These are phyloP conservation scores for Pseudovirgaria hyperparasitica DNA, from an alignment of 2,329 filamentous ascomycete species.

Conservation along the genomic window DNA sequence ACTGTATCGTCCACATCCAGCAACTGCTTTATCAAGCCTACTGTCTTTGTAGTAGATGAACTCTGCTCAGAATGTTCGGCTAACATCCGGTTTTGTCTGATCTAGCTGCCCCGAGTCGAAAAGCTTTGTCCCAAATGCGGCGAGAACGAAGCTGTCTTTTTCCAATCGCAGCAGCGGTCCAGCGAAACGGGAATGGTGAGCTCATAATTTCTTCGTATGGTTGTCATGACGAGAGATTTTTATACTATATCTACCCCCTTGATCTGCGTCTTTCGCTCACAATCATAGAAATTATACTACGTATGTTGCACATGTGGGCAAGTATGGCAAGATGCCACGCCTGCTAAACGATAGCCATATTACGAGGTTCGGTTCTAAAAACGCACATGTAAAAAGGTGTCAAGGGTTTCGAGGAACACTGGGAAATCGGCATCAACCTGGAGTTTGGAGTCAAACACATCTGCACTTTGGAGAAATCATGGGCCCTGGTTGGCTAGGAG, in stretches of 20 bases:
- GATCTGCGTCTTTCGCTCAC: constrained; percentile 7
- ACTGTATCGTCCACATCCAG: too few species aligned
- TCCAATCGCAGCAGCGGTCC: constrained; percentile 95
- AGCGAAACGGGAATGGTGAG: constrained; percentile 96
- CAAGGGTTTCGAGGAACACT: not conserved
- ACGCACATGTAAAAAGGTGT: not conserved
- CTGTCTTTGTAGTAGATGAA: too few species aligned
- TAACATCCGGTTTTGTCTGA: constrained; percentile 17
- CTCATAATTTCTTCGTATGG: not conserved
- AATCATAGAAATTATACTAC: constrained; percentile 36
- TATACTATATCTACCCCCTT: not conserved
- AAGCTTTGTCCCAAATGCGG: constrained; percentile 75
- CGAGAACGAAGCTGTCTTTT: constrained; percentile 89
- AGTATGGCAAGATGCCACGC: constrained; percentile 47
- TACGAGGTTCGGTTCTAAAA: constrained; percentile 1
- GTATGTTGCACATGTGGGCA: constrained; percentile 91
- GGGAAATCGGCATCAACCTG: not conserved
- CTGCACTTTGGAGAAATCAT: too few species aligned
- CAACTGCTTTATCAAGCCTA: too few species aligned
- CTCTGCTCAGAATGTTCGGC: too few species aligned
- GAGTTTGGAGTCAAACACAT: too few species aligned
- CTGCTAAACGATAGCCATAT: not conserved
- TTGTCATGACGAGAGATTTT: constrained; percentile 6
- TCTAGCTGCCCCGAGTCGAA: constrained; percentile 81
- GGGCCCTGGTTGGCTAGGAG: too few species aligned